Conservation (phyloP, 805 yeast species). For the Saturnispora sanitii region DNA sequence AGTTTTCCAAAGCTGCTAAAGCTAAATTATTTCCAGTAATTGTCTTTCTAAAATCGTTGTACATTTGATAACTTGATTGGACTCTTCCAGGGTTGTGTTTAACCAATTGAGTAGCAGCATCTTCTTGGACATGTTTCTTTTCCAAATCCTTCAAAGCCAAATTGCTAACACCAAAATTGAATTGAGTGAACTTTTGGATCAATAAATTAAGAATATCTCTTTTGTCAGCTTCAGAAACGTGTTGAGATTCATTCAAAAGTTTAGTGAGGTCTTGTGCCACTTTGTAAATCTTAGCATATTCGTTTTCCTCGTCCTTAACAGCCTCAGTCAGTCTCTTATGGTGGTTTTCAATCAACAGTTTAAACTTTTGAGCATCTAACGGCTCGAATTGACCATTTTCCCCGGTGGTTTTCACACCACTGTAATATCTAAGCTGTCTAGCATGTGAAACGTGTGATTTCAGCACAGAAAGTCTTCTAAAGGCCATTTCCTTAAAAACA, state of each 20-base stretch:
- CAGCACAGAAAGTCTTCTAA: too few species aligned
- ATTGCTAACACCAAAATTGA: constrained; percentile 21
- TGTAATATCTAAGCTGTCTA: too few species aligned
- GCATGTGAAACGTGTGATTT: too few species aligned
- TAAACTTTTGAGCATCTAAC: too few species aligned
- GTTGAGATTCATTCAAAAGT: constrained; percentile 8
- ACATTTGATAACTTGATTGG: constrained; percentile 26
- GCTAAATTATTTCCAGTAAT: constrained; percentile 8
- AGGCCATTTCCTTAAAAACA: too few species aligned
- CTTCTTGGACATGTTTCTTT: constrained; percentile 3
- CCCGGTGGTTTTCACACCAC: background rate
- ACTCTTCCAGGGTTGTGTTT: constrained; percentile 30
- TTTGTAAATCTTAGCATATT: constrained; percentile 11
- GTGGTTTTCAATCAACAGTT: constrained; percentile 10
- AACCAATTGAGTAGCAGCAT: constrained; percentile 20
- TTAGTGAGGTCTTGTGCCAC: constrained; percentile 10
- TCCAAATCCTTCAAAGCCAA: constrained; percentile 12
- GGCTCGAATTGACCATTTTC: background rate
- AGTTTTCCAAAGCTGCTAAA: constrained; percentile 15
- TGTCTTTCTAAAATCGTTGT: constrained; percentile 9
- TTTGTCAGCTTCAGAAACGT: constrained; percentile 12
- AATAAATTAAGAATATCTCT: constrained; percentile 17
- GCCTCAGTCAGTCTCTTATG: constrained; percentile 3
- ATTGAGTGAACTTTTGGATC: constrained; percentile 18
- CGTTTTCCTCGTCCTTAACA: constrained; percentile 2